A percentile compares a stretch with the other conserved stretches of the same genome.
Conservation (phyloP, 208 protist species). For the Trichomonas tenax region DNA sequence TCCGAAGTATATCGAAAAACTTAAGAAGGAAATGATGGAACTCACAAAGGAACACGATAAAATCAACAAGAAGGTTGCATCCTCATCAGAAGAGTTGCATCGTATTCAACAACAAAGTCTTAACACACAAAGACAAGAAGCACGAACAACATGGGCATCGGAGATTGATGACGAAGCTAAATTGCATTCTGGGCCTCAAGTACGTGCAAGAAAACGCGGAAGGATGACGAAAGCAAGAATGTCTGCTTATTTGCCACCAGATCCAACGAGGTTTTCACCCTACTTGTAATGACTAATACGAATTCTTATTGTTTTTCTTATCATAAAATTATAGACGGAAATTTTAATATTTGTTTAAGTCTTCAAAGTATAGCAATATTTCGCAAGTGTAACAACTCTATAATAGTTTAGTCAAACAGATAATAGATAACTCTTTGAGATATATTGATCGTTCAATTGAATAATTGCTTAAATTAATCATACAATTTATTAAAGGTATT, state of each 20-base stretch:
- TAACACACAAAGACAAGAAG: not conserved
- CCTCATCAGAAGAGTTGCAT: not conserved
- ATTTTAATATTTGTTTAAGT: too few species aligned
- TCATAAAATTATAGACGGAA: too few species aligned
- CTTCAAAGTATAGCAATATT: too few species aligned
- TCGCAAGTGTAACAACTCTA: too few species aligned
- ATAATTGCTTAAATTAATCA: too few species aligned
- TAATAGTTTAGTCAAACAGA: too few species aligned
- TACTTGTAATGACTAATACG: not conserved
- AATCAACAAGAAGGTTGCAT: not conserved
- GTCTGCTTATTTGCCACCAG: not conserved
- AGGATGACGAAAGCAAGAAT: not conserved
- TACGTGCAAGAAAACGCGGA: not conserved
- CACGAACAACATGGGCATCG: not conserved
- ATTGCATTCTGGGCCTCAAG: not conserved
- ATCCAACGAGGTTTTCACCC: not conserved
- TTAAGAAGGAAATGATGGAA: not conserved
- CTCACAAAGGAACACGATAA: not conserved
- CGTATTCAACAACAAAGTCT: not conserved
- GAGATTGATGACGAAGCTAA: not conserved
- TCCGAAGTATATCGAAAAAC: not conserved
- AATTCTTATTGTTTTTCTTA: too few species aligned
- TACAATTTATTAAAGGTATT: too few species aligned
- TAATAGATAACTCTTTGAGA: too few species aligned
- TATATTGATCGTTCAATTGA: too few species aligned